Conservation (phyloP, 2,329 filamentous ascomycete species). For the Aspergillus sp. region DNA sequence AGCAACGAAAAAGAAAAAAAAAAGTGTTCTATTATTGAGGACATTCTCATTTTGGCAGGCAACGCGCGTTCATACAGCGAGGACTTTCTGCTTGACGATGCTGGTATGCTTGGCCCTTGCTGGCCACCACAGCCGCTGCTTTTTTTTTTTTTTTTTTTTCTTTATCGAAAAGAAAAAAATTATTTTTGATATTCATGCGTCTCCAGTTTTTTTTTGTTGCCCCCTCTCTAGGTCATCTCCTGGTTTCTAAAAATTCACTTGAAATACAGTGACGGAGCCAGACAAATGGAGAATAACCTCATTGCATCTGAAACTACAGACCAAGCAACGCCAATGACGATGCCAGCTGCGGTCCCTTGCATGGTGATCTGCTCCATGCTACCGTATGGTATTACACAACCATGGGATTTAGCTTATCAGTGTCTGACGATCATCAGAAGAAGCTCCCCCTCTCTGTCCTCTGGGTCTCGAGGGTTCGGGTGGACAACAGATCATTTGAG, state of each 20-base stretch:
- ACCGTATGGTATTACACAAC: not conserved
- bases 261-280: too few relatives aligned
- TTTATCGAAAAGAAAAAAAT: not conserved
- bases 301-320: not conserved
- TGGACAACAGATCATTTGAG: too few relatives aligned
- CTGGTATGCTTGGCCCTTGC: conserved; percentile 11
- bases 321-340: not conserved
- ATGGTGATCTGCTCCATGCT: not conserved
- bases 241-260: too few relatives aligned
- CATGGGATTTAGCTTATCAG: not conserved
- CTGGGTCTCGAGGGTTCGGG: too few relatives aligned
- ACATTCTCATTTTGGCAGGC: conserved; percentile 2
- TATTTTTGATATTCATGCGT: too few relatives aligned
- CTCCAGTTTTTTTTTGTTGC: too few relatives aligned
- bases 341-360: not conserved
- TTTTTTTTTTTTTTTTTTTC: not conserved
- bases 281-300: not conserved
- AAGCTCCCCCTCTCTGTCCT: too few relatives aligned
- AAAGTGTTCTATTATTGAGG: conserved; percentile 2
- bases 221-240: too few relatives aligned
- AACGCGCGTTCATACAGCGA: conserved; percentile 10
- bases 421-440: not conserved
- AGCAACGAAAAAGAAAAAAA: conserved; percentile 2
- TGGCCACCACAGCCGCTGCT: not conserved
- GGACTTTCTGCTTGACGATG: not conserved